These are phyloP conservation scores for Phytophthora ohioensis DNA, from an alignment of 352 stramenopile species.

Conservation along the genomic window DNA sequence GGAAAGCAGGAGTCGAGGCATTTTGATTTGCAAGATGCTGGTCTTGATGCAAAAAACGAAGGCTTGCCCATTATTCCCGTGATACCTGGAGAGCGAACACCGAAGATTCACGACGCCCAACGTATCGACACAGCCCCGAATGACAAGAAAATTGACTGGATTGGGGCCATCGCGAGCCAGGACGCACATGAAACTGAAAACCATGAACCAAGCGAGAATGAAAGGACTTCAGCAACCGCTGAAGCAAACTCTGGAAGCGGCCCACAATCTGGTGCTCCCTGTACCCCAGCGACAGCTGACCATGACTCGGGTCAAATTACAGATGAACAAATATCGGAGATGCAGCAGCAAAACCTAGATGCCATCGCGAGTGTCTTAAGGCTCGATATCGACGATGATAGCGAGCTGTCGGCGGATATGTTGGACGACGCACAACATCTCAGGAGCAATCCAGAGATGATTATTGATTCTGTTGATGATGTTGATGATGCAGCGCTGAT, in stretches of 20 bases:
- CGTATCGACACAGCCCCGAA: not conserved
- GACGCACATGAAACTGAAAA: conserved; percentile 3
- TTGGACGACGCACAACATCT: conserved; percentile 37
- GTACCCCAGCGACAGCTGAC: not conserved
- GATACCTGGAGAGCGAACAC: not conserved
- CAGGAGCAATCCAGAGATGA: conserved; percentile 2
- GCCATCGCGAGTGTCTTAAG: conserved; percentile 25
- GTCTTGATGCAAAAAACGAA: not conserved
- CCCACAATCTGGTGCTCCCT: not conserved
- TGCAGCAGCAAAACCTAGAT: conserved; percentile 22
- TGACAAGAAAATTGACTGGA: not conserved
- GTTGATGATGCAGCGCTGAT: conserved; percentile 7
- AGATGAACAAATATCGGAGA: conserved; percentile 26
- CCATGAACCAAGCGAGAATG: not conserved
- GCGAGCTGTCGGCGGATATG: conserved; percentile 47
- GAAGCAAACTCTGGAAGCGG: not conserved
- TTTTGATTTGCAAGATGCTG: not conserved
- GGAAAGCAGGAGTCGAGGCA: not conserved
- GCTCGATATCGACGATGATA: conserved; percentile 36
- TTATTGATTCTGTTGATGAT: conserved; percentile 11
- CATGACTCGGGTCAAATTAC: not conserved
- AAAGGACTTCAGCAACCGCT: not conserved
- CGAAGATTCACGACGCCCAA: not conserved
- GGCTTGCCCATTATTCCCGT: not conserved
- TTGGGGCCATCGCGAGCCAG: not conserved